Conservation (phyloP, 495 filamentous ascomycete species). For the Lophium mytilinum region DNA sequence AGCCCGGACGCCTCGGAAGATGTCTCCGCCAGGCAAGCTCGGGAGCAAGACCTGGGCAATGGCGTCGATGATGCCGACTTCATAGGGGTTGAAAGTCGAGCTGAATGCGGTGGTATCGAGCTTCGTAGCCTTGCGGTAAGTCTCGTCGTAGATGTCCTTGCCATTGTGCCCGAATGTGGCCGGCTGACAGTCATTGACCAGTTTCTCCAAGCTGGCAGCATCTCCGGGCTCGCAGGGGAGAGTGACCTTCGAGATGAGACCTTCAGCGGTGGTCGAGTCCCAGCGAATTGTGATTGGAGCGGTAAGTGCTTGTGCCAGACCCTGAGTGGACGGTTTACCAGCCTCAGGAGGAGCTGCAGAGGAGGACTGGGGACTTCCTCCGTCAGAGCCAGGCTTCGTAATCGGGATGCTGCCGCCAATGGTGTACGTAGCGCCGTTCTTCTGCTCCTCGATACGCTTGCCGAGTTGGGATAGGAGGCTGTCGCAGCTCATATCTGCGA, state of each 20-base stretch:
- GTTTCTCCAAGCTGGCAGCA: slow-evolving; percentile 1
- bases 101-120: slow-evolving; percentile 40
- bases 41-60: slow-evolving; percentile 44
- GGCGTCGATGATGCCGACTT: slow-evolving; percentile 43
- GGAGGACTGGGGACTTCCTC: neutral
- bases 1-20: slow-evolving; percentile 9
- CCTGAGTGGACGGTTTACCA: neutral
- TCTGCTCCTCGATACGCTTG: neutral
- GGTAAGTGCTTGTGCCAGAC: no score
- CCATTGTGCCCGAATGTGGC: slow-evolving; percentile 42
- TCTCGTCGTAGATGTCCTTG: slow-evolving; percentile 42
- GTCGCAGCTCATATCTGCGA: neutral
- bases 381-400: neutral
- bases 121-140: slow-evolving; percentile 45
- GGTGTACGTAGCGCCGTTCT: neutral
- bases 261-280: neutral
- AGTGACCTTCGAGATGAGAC: slow-evolving; percentile 1
- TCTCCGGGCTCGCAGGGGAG: slow-evolving; percentile 1
- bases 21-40: slow-evolving; percentile 14
- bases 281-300: neutral
- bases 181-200: slow-evolving; percentile 36
- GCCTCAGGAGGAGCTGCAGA: neutral
- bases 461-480: neutral
- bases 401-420: neutral
- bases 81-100: slow-evolving; percentile 45